Evolutionary conservation across 768 basidiomycete genomes (phyloP).

Genomic region (Suillus sp.): DNA sequence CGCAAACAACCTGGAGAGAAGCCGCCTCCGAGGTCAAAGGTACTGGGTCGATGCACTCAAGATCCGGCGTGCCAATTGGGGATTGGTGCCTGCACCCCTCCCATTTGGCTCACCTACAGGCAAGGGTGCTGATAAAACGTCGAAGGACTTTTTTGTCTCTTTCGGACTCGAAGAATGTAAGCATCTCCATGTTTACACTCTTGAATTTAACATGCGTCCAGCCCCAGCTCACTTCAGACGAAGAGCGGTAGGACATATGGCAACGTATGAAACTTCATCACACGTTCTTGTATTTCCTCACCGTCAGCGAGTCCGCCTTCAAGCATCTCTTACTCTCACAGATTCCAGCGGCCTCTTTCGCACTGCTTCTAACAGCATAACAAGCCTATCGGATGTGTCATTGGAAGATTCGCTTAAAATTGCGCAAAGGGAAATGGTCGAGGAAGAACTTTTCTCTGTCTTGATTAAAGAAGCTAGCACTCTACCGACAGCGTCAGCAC

Average conservation of each 20-base stretch:
- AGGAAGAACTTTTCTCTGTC: slow-evolving; percentile 77
- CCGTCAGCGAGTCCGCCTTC: slow-evolving; percentile 63
- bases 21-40: slow-evolving; percentile 60
- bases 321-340: slow-evolving; percentile 51
- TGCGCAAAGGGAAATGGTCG: slow-evolving; percentile 73
- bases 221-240: slow-evolving; percentile 66
- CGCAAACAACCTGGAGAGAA: slow-evolving; percentile 67
- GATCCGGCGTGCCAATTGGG: slow-evolving; percentile 78
- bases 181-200: slow-evolving; percentile 31
- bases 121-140: slow-evolving; percentile 78
- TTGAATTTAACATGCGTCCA: slow-evolving; percentile 32
- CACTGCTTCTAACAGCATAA: slow-evolving; percentile 41
- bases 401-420: slow-evolving; percentile 54
- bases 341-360: slow-evolving; percentile 35
- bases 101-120: slow-evolving; percentile 69
- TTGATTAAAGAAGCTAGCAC: slow-evolving; percentile 77
- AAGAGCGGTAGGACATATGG: slow-evolving; percentile 69
- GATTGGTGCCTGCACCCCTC: slow-evolving; percentile 75
- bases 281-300: slow-evolving; percentile 60
- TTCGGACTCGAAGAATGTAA: slow-evolving; percentile 83
- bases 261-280: slow-evolving; percentile 46
- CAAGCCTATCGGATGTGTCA: slow-evolving; percentile 34
- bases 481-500: slow-evolving; percentile 73
- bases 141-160: slow-evolving; percentile 79
- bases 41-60: slow-evolving; percentile 86